Evolutionary conservation across 257 asterid genomes (phyloP), one percentile per base, ranked within the genome.

Genomic region (Ehretia macrophylla): DNA sequence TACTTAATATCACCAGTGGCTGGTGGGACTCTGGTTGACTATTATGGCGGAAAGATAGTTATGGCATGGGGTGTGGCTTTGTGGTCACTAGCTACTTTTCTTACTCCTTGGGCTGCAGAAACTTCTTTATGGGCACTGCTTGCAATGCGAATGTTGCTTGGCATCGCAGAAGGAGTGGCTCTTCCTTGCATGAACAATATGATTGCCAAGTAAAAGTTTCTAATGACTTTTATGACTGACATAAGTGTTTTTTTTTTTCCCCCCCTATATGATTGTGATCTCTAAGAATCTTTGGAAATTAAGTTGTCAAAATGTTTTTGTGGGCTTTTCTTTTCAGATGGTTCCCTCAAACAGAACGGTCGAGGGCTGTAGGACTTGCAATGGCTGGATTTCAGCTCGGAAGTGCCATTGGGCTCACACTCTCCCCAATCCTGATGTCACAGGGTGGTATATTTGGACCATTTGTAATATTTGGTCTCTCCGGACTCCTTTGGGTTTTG

Each of bases 341-440:
- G 99, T 93, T 86, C 78, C 97, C 99, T 65, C 84, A 74, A 73
- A 87, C 85, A 49, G 99, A 93, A 63, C 87, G 96, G 68, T 83
- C 99, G 62, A 84, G 97, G 76, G 94, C 97, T 59, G 96, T 93
- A n/a, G 99, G 91, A 71, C 97, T 93, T 75, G 97, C 99, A 53
- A 92, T 92, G 99, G 99, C 97, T 60, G 99, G 99, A 45, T 92
- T 92, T 69, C 97, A 88, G 81, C 93, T 92, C 68, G 99, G 99
- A 72, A 92, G 97, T 81, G 97, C 99, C 55, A 83, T 92, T 64
- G 97, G 97, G 67, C 96, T 92, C 59, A 83, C 90, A 22, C 95
- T 92, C 61, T 84, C 99, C 72, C 99, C 99, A 51, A 86, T 92
- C 51, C 94, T 92, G 62, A 86, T 92, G 95, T 81, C 94, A 57